phyloP scores from a whole-genome alignment of 805 yeast species.

The Myxozyma mucilagina region DNA sequence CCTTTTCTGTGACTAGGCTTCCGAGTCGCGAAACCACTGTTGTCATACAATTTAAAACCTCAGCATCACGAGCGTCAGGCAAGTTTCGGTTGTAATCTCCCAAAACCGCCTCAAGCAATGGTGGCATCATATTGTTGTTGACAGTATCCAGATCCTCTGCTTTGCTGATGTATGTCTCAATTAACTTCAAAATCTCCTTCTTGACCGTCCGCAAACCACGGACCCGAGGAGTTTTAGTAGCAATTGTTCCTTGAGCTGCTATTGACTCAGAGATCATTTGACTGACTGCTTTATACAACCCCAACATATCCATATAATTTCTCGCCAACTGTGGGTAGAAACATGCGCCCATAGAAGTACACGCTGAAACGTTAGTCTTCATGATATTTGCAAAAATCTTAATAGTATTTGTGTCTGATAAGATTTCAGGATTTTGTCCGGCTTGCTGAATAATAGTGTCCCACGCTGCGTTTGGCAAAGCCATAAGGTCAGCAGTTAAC shows the following conservation, averaged over 20 bases:
- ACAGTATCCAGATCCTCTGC: slow-evolving; percentile 85
- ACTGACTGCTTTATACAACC: slow-evolving; percentile 84
- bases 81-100: slow-evolving; percentile 87
- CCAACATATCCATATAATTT: slow-evolving; percentile 86
- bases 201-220: slow-evolving; percentile 95
- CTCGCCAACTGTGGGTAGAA: slow-evolving; percentile 84
- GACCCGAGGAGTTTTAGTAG: slow-evolving; percentile 92
- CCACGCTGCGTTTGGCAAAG: slow-evolving; percentile 94
- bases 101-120: slow-evolving; percentile 77
- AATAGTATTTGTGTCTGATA: slow-evolving; percentile 69
- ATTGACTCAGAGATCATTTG: slow-evolving; percentile 79
- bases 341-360: slow-evolving; percentile 90
- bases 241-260: slow-evolving; percentile 76
- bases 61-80: slow-evolving; percentile 97
- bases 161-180: slow-evolving; percentile 83
- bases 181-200: slow-evolving; percentile 84
- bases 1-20: slow-evolving; percentile 82
- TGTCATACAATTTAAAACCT: slow-evolving; percentile 91
- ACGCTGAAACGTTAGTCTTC: slow-evolving; percentile 93
- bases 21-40: slow-evolving; percentile 88
- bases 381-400: slow-evolving; percentile 90
- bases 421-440: slow-evolving; percentile 74
- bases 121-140: slow-evolving; percentile 77
- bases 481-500: slow-evolving; percentile 77
- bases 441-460: slow-evolving; percentile 82